Conservation (phyloP, 768 basidiomycete species). For the Collybia mongolica region DNA sequence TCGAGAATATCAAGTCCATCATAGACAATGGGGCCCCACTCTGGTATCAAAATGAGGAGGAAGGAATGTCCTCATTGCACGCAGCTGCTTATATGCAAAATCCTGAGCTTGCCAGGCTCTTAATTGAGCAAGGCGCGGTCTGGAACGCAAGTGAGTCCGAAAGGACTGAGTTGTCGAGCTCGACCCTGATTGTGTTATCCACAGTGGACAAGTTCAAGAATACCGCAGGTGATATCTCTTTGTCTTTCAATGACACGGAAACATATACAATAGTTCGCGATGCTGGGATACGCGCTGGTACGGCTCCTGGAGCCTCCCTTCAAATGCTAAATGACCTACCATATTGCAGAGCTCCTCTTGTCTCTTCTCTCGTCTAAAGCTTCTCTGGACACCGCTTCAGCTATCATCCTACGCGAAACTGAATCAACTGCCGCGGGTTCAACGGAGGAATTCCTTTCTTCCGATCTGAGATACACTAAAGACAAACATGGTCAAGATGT, state of each 20-base stretch:
- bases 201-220: conserved; percentile 75
- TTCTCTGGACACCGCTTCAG: conserved; percentile 27
- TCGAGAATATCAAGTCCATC: conserved; percentile 44
- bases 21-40: conserved; percentile 72
- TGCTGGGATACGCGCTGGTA: conserved; percentile 90
- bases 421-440: conserved; percentile 63
- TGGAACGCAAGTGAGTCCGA: conserved; percentile 80
- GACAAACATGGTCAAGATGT: conserved; percentile 82
- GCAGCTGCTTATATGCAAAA: conserved; percentile 80
- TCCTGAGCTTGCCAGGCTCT: conserved; percentile 54
- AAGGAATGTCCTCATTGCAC: conserved; percentile 83
- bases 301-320: conserved; percentile 18
- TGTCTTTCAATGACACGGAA: conserved; percentile 76
- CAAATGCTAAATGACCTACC: not conserved
- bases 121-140: conserved; percentile 81
- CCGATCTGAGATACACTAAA: conserved; percentile 62
- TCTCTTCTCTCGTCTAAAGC: conserved; percentile 54
- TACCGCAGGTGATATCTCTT: conserved; percentile 88
- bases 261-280: conserved; percentile 84
- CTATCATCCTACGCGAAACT: conserved; percentile 42
- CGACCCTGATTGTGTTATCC: not conserved
- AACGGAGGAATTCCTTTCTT: conserved; percentile 67
- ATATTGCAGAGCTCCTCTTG: conserved; percentile 64
- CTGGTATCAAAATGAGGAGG: conserved; percentile 85
- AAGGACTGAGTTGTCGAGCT: not conserved